phyloP scores from a whole-genome alignment of 768 basidiomycete species.

The Lactarius evosmus region DNA sequence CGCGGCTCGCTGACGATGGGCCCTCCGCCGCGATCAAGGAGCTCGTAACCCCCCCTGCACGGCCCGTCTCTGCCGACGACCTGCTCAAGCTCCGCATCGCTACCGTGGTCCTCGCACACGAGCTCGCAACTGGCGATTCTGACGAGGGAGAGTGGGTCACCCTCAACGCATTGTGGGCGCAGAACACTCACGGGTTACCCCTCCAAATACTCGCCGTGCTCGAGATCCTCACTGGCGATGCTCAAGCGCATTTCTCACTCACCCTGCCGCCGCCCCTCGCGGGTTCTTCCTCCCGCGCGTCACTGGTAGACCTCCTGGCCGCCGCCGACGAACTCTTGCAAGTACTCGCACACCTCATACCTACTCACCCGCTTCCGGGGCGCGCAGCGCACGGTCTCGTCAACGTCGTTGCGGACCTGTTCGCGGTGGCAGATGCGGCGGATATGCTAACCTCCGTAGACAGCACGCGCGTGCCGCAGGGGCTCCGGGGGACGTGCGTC shows the following conservation, averaged over 20 bases:
- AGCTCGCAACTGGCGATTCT: slow-evolving; percentile 44
- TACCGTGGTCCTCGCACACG: slow-evolving; percentile 51
- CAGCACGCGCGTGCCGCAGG: slow-evolving; percentile 43
- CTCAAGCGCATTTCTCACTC: slow-evolving; percentile 52
- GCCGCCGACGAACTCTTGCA: slow-evolving; percentile 52
- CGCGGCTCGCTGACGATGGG: slow-evolving; percentile 67
- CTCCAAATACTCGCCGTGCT: slow-evolving; percentile 55
- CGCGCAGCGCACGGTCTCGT: slow-evolving; percentile 48
- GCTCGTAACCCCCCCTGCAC: slow-evolving; percentile 46
- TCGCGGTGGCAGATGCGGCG: slow-evolving; percentile 50
- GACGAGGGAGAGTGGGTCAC: slow-evolving; percentile 49
- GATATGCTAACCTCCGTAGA: slow-evolving; percentile 41
- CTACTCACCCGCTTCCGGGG: slow-evolving; percentile 48
- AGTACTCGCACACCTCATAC: slow-evolving; percentile 48
- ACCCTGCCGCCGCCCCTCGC: slow-evolving; percentile 28
- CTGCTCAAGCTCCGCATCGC: slow-evolving; percentile 63
- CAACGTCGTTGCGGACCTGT: slow-evolving; percentile 49
- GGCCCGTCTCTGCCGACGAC: slow-evolving; percentile 49
- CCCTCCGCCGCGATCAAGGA: slow-evolving; percentile 61
- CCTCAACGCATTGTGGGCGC: slow-evolving; percentile 58
- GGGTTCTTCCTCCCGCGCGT: slow-evolving; percentile 33
- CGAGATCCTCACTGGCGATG: slow-evolving; percentile 47
- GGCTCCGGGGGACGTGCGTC: slow-evolving; percentile 49
- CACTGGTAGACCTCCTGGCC: slow-evolving; percentile 52
- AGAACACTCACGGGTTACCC: slow-evolving; percentile 53